These are phyloP conservation scores for Aegilops longissima DNA, from an alignment of 176 grass and related monocot species.

Conservation along the genomic window DNA sequence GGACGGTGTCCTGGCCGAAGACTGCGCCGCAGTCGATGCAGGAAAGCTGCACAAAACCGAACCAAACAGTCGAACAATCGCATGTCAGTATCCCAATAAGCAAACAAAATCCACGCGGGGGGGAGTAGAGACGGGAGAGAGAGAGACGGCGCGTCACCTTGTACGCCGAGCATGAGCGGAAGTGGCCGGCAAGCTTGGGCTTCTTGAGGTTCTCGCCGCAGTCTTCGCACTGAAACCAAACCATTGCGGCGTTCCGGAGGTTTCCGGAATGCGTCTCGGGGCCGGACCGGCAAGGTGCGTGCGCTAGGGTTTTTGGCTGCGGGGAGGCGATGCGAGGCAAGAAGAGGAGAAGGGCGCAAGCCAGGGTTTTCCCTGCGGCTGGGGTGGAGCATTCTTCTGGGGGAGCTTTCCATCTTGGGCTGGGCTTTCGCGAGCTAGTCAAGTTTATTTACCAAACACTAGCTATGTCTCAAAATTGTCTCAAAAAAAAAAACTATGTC, in stretches of 20 bases:
- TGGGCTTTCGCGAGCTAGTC: background rate
- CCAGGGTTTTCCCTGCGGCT: background rate
- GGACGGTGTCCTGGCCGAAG: conserved; percentile 70
- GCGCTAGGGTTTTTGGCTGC: conserved; percentile 34
- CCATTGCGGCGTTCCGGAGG: conserved; percentile 51
- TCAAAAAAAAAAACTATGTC: too few species aligned
- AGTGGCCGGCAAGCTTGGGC: conserved; percentile 89
- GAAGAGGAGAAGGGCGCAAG: background rate
- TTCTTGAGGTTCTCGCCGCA: conserved; percentile 95
- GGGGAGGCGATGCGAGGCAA: background rate
- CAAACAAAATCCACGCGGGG: background rate
- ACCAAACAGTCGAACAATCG: background rate
- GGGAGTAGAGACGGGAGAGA: background rate
- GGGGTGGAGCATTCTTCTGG: background rate
- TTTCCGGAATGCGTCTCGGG: background rate
- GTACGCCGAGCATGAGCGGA: conserved; percentile 88
- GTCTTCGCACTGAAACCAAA: conserved; percentile 99
- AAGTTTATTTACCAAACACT: too few species aligned
- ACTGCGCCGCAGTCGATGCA: conserved; percentile 87
- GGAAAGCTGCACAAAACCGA: conserved; percentile 52
- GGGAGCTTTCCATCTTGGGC: background rate
- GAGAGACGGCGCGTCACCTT: conserved; percentile 38
- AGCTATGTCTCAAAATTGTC: too few species aligned
- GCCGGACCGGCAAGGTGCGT: background rate
- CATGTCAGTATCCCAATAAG: background rate